A percentile compares a stretch with the other conserved stretches of the same genome.
These are phyloP conservation scores for Escallonia rubra DNA, from an alignment of 129 eudicot species.

Conservation along the genomic window DNA sequence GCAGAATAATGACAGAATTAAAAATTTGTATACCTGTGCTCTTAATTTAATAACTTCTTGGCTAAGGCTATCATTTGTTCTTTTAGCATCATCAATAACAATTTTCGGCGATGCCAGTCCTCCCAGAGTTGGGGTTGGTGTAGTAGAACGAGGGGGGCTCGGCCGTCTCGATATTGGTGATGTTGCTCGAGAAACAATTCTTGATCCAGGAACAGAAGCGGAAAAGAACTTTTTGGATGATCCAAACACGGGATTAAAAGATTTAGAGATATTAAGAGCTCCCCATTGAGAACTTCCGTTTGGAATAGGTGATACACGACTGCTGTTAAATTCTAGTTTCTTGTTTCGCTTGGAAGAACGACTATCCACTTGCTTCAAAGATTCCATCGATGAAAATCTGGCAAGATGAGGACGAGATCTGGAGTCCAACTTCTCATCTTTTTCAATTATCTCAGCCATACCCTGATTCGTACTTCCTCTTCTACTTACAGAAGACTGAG, in stretches of 20 bases:
- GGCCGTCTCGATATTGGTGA: slow-evolving; percentile 88
- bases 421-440: slow-evolving; percentile 63
- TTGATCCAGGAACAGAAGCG: slow-evolving; percentile 98
- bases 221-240: slow-evolving; percentile 91
- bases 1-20: slow-evolving; percentile 3
- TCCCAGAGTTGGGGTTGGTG: slow-evolving; percentile 92
- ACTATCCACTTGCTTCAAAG: slow-evolving; percentile 57
- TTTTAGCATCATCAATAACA: slow-evolving; percentile 53
- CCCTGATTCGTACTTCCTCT: slow-evolving; percentile 57
- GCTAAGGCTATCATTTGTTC: slow-evolving; percentile 53
- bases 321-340: slow-evolving; percentile 73
- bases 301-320: slow-evolving; percentile 93
- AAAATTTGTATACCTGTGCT: slow-evolving; percentile 60
- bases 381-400: slow-evolving; percentile 75
- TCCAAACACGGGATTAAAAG: slow-evolving; percentile 84
- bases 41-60: slow-evolving; percentile 72
- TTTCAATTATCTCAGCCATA: slow-evolving; percentile 39
- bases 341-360: slow-evolving; percentile 76
- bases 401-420: slow-evolving; percentile 76
- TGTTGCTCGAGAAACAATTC: slow-evolving; percentile 96
- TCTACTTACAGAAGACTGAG: slow-evolving; percentile 63
- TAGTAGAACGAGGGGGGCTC: slow-evolving; percentile 97
- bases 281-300: slow-evolving; percentile 91
- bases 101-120: slow-evolving; percentile 82
- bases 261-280: slow-evolving; percentile 60